Base-by-base conservation (phyloP, 805 yeast genomes). In the Kuraishia floccosa region DNA sequence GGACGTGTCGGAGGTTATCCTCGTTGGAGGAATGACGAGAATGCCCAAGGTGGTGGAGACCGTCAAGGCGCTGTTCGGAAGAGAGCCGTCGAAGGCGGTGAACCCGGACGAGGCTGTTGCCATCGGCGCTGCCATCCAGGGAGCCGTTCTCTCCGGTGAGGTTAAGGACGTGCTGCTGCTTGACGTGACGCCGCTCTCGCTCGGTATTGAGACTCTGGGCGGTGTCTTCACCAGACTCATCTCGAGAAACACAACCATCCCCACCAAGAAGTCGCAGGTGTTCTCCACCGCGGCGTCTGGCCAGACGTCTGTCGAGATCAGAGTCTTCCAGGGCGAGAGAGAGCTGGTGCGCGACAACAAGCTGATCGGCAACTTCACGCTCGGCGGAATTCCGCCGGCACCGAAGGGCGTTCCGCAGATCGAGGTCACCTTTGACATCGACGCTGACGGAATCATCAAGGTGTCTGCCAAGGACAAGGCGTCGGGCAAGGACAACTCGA, bases 261-360 rank as follows among this genome's bases (percentile, higher is more conserved):
- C 96, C 61, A 85, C 95, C 49, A 84, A 85, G 76, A 86, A 86
- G 68, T 82, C 94, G 30, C 96, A 86, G 69, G 76, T 86, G 51
- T 86, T 87, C 80, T 84, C 94, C 33, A 85, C 96, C 49, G 95
- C 95, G 41, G 86, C 94, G 43, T 81, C 89, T 48, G 95, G 95
- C 58, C 96, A 85, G 72, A 85, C 95, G 42, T 81, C 94, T 49
- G 94, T 85, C 47, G 94, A 85, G 70, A 86, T 86, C 66, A 80
- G 96, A 68, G 96, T 86, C 38, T 87, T 84, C 95, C 96, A 86
- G 71, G 96, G 96, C 72, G 96, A 86, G 74, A 83, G 96, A 73
- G 96, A 86, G 68, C 77, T 87, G 55, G 94, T 89, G 52, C 81
- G 94, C 68, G 96, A 86, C 72, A 86, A 86, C 83, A 86, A 87